Conservation (phyloP, 768 basidiomycete genomes). For the Tulasnella sp. region DNA sequence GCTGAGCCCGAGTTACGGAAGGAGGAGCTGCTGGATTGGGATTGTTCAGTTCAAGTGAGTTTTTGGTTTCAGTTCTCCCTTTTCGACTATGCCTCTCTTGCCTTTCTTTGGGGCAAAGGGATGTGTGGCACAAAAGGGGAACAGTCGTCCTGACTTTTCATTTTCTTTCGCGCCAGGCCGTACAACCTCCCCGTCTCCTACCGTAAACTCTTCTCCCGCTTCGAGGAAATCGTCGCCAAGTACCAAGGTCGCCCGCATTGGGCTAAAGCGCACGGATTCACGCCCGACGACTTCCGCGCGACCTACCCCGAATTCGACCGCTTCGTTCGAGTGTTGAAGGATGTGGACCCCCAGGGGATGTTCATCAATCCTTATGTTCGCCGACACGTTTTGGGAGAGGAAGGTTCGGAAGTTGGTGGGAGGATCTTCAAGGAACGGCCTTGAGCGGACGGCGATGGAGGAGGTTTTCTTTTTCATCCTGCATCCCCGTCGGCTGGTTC, state of each 20-base stretch:
- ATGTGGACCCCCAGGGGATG: slow-evolving; percentile 55
- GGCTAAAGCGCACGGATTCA: slow-evolving; percentile 83
- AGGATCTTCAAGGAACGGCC: slow-evolving; percentile 40
- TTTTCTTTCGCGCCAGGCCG: slow-evolving; percentile 45
- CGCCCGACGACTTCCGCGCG: slow-evolving; percentile 50
- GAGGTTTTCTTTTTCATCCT: neutral
- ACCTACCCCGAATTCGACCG: slow-evolving; percentile 79
- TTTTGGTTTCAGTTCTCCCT: neutral
- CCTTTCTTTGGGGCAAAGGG: neutral
- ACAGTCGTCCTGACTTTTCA: neutral
- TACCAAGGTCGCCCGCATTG: slow-evolving; percentile 87
- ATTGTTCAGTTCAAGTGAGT: slow-evolving; percentile 92
- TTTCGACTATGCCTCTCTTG: neutral
- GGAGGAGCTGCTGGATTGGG: slow-evolving; percentile 88
- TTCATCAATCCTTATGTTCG: slow-evolving; percentile 86
- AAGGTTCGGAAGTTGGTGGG: slow-evolving; percentile 31
- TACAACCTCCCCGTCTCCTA: slow-evolving; percentile 81
- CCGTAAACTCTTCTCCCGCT: slow-evolving; percentile 62
- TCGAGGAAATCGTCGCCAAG: slow-evolving; percentile 59
- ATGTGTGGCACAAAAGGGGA: neutral
- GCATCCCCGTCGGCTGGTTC: neutral
- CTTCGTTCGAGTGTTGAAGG: slow-evolving; percentile 57
- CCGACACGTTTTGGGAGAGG: slow-evolving; percentile 71
- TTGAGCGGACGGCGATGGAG: neutral
- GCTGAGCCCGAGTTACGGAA: slow-evolving; percentile 80